Evolutionary conservation across 805 yeast genomes (phyloP).

Genomic region (Grigorovia yakushimaensis): DNA sequence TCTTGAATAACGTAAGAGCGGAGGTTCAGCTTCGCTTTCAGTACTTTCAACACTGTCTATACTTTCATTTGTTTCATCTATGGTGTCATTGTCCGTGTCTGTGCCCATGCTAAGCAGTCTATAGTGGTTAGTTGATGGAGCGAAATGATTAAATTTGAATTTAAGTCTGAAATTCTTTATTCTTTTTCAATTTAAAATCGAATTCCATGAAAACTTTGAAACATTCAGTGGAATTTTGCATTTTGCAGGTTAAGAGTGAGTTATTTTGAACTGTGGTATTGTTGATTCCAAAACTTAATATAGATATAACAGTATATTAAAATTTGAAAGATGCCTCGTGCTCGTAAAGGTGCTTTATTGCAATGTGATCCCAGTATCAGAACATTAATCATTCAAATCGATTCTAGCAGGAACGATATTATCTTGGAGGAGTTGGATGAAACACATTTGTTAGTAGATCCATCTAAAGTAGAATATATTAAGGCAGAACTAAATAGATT

Average conservation of each 20-base stretch:
- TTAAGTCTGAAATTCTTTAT: too few species aligned
- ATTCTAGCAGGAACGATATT: constrained; percentile 65
- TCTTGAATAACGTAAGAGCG: constrained; percentile 65
- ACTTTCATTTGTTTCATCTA: constrained; percentile 17
- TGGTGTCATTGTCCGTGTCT: constrained; percentile 6
- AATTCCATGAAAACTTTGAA: too few species aligned
- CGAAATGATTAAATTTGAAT: too few species aligned
- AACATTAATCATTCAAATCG: constrained; percentile 78
- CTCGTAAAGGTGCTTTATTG: constrained; percentile 44
- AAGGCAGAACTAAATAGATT: constrained; percentile 68
- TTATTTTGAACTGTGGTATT: too few species aligned
- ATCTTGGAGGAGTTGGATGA: constrained; percentile 77
- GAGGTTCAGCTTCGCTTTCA: constrained; percentile 45
- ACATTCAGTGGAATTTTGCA: too few species aligned
- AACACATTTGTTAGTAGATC: constrained; percentile 76
- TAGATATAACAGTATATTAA: neutral
- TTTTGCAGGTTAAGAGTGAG: too few species aligned
- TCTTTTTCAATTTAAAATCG: too few species aligned
- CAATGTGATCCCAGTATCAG: constrained; percentile 86
- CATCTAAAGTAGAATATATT: constrained; percentile 62
- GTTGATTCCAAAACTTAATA: too few species aligned
- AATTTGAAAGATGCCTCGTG: constrained; percentile 36
- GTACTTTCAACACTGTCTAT: constrained; percentile 29
- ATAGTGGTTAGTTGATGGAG: too few species aligned
- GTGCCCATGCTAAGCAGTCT: too few species aligned